Base-by-base conservation (phyloP, 306 rosid species). In the Crataegus laevigata region DNA sequence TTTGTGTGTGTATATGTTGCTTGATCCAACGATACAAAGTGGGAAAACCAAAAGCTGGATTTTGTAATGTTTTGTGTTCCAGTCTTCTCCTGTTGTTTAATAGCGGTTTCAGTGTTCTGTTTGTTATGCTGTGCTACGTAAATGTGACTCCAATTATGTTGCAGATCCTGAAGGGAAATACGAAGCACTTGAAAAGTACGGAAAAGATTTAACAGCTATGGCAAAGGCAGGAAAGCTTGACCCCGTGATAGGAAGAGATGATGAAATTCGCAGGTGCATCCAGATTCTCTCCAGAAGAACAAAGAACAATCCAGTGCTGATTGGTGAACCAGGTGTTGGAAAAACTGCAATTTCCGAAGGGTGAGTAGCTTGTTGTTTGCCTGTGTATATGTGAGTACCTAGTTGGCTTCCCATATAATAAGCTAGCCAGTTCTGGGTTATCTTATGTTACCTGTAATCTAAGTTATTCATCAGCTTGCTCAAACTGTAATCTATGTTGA, bases 321-420 rank as follows among this genome's bases (percentile, higher is more conserved):
- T 94, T 72, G 99, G 99, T 59, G 99, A 94, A 91, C 99, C 99
- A 65, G 99, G 99, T 77, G 99, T 94, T 51, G 99, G 99, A 51
- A 94, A 94, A 85, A 94, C 99, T 74, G 99, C 99, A 17, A 89
- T 94, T 76, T 94, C 99, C 54, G 99, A 94, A 87, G 99, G 99
- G 99, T 92, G 86, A 84, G 91, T 64, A 57, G 54, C 75, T 8
- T 26, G 61, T 55, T 68, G 55, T 80, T 25, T 4, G 54, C 45
- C 28, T 71, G 28, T 40, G 69, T 22, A 28, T 29, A 18, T 40
- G 57, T 7, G 38, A 21, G 4, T 38, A 2, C 40, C 40, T 36
- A 36, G 40, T 72, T 36, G 55, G 40, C 14, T 72, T 38, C 38
- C 24, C 10, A 1, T 5, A 24, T 34, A 34, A 32, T 14, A 50